Conservation (phyloP, 1,139 yeast genomes). For the Debaryomyces sp. region DNA sequence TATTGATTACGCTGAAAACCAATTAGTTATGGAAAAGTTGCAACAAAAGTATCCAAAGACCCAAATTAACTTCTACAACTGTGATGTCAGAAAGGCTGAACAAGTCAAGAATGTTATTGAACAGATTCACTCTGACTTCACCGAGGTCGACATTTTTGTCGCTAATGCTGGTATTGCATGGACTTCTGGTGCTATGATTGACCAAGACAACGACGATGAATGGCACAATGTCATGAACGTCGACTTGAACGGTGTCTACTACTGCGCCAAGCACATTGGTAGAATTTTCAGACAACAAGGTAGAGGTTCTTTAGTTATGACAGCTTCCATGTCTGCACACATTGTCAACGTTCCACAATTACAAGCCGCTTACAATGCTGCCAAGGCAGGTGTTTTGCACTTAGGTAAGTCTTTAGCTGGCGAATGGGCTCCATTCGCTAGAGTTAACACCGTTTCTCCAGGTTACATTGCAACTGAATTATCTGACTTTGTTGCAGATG, state of each 20-base stretch:
- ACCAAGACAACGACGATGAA: slow-evolving; percentile 43
- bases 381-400: slow-evolving; percentile 35
- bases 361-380: slow-evolving; percentile 61
- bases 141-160: slow-evolving; percentile 51
- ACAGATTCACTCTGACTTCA: slow-evolving; percentile 35
- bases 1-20: slow-evolving; percentile 42
- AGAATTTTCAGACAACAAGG: slow-evolving; percentile 42
- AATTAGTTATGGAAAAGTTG: slow-evolving; percentile 32
- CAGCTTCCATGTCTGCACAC: slow-evolving; percentile 67
- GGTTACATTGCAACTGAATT: slow-evolving; percentile 46
- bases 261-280: slow-evolving; percentile 47
- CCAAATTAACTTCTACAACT: slow-evolving; percentile 35
- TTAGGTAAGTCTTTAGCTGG: slow-evolving; percentile 34
- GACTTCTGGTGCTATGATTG: slow-evolving; percentile 41
- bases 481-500: slow-evolving; percentile 39
- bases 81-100: slow-evolving; percentile 45
- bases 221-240: slow-evolving; percentile 50
- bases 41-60: slow-evolving; percentile 33
- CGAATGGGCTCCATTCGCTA: slow-evolving; percentile 36
- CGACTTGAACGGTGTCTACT: slow-evolving; percentile 48
- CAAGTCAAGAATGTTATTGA: slow-evolving; percentile 38
- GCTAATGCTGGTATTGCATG: slow-evolving; percentile 58
- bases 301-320: slow-evolving; percentile 56
- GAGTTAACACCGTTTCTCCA: slow-evolving; percentile 37
- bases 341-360: slow-evolving; percentile 69